Conservation (phyloP, 768 basidiomycete species). For the Gloeopeniophorella convolvens region DNA sequence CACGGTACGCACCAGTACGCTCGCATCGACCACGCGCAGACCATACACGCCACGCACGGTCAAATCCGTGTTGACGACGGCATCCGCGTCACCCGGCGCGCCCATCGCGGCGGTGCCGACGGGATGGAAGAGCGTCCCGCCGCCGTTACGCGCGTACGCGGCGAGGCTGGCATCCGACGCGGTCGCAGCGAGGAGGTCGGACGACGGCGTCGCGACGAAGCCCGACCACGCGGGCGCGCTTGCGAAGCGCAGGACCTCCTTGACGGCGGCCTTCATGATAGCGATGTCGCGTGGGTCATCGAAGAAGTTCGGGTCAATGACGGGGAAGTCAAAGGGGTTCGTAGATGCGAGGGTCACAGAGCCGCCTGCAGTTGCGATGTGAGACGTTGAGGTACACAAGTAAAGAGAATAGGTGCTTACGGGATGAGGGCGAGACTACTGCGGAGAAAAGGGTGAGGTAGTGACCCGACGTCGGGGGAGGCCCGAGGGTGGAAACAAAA, state of each 20-base stretch:
- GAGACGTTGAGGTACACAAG: neutral
- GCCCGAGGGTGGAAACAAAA: neutral
- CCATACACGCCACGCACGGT: slow-evolving; percentile 20
- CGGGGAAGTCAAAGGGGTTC: slow-evolving; percentile 15
- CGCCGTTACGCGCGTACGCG: slow-evolving; percentile 22
- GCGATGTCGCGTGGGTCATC: neutral
- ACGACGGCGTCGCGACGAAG: slow-evolving; percentile 1
- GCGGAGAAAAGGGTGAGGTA: neutral
- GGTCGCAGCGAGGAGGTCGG: slow-evolving; percentile 21
- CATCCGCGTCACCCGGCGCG: slow-evolving; percentile 23
- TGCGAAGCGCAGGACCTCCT: slow-evolving; percentile 5
- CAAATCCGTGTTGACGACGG: slow-evolving; percentile 32
- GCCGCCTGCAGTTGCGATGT: slow-evolving; percentile 3
- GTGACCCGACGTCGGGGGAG: neutral
- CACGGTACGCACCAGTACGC: slow-evolving; percentile 30
- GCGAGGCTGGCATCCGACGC: slow-evolving; percentile 29
- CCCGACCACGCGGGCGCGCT: slow-evolving; percentile 9
- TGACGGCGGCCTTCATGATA: slow-evolving; percentile 14
- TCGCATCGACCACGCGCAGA: slow-evolving; percentile 26
- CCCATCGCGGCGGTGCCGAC: slow-evolving; percentile 33
- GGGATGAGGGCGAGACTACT: neutral
- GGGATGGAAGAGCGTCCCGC: slow-evolving; percentile 28
- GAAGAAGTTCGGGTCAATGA: slow-evolving; percentile 16
- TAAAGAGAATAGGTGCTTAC: neutral
- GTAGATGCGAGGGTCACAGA: slow-evolving; percentile 5